Base-by-base conservation (phyloP, 176 grass and related monocot genomes). In the Phoenix roebelenii region DNA sequence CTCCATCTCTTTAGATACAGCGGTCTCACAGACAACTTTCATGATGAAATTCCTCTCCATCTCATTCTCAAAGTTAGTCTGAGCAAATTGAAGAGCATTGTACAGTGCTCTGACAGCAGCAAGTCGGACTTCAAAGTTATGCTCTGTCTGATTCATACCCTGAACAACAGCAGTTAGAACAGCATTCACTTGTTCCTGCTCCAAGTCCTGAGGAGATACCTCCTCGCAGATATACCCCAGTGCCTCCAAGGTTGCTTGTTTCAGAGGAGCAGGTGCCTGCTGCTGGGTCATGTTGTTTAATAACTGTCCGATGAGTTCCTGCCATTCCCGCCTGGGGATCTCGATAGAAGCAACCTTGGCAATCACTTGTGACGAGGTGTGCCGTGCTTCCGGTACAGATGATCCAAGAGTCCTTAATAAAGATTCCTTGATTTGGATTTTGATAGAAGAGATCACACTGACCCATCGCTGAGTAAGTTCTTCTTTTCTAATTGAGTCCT, bases 161-260 rank as follows among this genome's bases (percentile, higher is more conserved):
- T 95, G 79, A 20, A 95, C 83, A 48, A 95, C 85, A 68, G 82
- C 85, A 67, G 77, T 86, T 23, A 95, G 77, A 73, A 95, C 60
- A 81, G 82, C 79, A 79, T 95, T 95, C 58, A 86, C 79, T 76
- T 89, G 76, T 75, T 83, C 82, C 75, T 86, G 85, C 50, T 84
- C 79, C 61, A 89, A 75, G 73, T 89, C 73, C 65, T 79, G 73
- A 50, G 90, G 79, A 69, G 80, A 82, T 60, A 89, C 75, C 82
- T 95, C 90, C 67, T 95, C 90, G 29, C 90, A 95, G n/a, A 95
- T 80, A 86, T 95, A 89, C 20, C 90, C 90, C 69, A 95, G 57
- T 57, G 90, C 69, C 69, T 95, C 90, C 59, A 95, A 66, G 32
- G 90, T 95, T 73, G 90, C 76, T 73, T 95, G 85, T 70, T 89